Evolutionary conservation across 257 asterid species (phyloP).

Genomic region (Solanum ossicruentum): DNA sequence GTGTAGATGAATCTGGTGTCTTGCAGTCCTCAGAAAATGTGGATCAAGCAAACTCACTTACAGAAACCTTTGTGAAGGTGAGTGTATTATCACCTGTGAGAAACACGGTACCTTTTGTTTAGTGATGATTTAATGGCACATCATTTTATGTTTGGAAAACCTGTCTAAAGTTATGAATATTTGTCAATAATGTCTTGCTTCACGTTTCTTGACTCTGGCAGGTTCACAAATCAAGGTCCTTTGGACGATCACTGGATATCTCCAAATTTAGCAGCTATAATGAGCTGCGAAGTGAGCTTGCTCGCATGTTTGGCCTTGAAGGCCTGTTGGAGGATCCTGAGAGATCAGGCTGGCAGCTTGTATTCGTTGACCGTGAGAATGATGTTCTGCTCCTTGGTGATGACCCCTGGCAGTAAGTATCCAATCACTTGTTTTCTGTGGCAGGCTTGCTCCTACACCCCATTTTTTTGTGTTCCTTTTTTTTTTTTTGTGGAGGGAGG

Average conservation of each 20-base stretch:
- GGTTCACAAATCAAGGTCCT: constrained; percentile 90
- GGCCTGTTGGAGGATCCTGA: constrained; percentile 92
- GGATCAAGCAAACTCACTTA: constrained; percentile 46
- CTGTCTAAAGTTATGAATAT: not conserved
- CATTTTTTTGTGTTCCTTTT: not conserved
- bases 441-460: not conserved
- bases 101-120: not conserved
- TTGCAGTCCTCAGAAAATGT: constrained; percentile 72
- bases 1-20: constrained; percentile 83
- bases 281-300: constrained; percentile 93
- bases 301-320: constrained; percentile 86
- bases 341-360: constrained; percentile 99
- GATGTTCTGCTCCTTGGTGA: constrained; percentile 98
- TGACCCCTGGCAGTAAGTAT: constrained; percentile 96
- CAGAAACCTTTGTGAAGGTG: constrained; percentile 89
- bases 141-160: not conserved
- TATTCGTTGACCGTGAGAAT: constrained; percentile 92
- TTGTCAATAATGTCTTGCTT: not conserved
- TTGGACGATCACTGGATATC: constrained; percentile 82
- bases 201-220: constrained; percentile 7
- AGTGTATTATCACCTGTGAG: not conserved
- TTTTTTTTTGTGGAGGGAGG: not conserved
- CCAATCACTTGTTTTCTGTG: not conserved
- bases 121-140: not conserved
- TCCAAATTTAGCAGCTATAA: constrained; percentile 88